Percentiles rank a stretch among this genome's conserved stretches.
phyloP scores from a whole-genome alignment of 1,139 yeast species.

The Trichomonascaceae sp. region DNA sequence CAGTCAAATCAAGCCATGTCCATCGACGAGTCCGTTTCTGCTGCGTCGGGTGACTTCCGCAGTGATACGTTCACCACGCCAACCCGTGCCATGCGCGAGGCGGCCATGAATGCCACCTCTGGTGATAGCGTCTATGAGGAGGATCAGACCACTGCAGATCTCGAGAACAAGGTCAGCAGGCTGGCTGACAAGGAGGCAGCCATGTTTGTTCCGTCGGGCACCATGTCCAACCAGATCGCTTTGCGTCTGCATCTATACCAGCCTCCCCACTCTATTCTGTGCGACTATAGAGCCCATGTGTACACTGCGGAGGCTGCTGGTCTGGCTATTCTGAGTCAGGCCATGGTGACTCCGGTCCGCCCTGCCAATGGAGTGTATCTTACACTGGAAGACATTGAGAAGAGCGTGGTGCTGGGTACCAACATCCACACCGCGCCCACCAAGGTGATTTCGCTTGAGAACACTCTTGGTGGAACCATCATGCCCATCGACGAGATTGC shows the following conservation, averaged over 20 bases:
- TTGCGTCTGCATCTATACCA: slow-evolving; percentile 63
- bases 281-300: slow-evolving; percentile 80
- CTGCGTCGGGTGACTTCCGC: slow-evolving; percentile 15
- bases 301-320: slow-evolving; percentile 85
- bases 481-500: slow-evolving; percentile 71
- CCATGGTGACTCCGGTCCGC: slow-evolving; percentile 76
- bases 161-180: slow-evolving; percentile 54
- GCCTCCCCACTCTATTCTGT: slow-evolving; percentile 76
- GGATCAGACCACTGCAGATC: slow-evolving; percentile 52
- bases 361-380: slow-evolving; percentile 65
- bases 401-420: slow-evolving; percentile 55
- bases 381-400: slow-evolving; percentile 67
- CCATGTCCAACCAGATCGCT: slow-evolving; percentile 82
- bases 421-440: slow-evolving; percentile 90
- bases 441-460: slow-evolving; percentile 70
- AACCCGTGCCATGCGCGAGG: slow-evolving; percentile 57
- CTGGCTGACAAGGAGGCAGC: slow-evolving; percentile 79
- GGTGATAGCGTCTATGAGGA: slow-evolving; percentile 90
- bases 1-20: not conserved
- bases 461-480: slow-evolving; percentile 74
- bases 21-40: slow-evolving; percentile 4
- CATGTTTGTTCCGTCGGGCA: slow-evolving; percentile 77
- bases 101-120: slow-evolving; percentile 45
- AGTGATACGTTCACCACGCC: slow-evolving; percentile 92
- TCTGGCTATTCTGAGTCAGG: slow-evolving; percentile 75